Base-by-base conservation (phyloP, 805 yeast genomes). In the Spathaspora arborariae region DNA sequence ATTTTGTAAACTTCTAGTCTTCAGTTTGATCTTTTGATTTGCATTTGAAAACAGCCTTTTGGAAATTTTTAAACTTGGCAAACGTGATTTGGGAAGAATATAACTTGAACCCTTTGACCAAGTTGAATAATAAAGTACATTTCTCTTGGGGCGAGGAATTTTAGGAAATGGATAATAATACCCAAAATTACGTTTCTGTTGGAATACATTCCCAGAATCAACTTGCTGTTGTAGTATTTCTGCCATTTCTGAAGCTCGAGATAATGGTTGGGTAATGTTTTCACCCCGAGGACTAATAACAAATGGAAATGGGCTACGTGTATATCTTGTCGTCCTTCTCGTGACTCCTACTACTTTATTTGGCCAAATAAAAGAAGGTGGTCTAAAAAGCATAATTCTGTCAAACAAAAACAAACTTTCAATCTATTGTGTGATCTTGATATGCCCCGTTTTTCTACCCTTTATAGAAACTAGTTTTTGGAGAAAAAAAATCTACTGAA, bases 131-230 rank as follows among this genome's bases (percentile, higher is more conserved):
- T 79, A 78, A 40, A 78, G 67, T 1, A 73, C 75, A 44, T 74
- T 76, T 51, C 82, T 62, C 59, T 77, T 80, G 5, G 85, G 82
- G 47, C 82, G 65, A 2, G 84, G 82, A 43, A 80, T 76, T 52
- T 68, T 68, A 1, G 84, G 82, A 55, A 80, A 76, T 11, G 64
- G 67, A 50, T 76, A 74, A 48, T 60, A 65, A 27, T 53, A 57
- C 44, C 65, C 53, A 15, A 56, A 47, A 42, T 50, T 44, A 22
- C 62, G 52, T 30, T 51, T 57, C 41, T 53, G 58, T 44, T 55
- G 56, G 20, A 35, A 44, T 21, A 42, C 37, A 11, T 15, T 24
- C 20, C 47, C 39, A n/a, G 63, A 60, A 15, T 9, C 33, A 26
- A n/a, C 26, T 30, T 40, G 35, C 15, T 18, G 33, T 40, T 36